Base-by-base conservation (phyloP, 106 monocot genomes). In the Triglochin maritima region DNA sequence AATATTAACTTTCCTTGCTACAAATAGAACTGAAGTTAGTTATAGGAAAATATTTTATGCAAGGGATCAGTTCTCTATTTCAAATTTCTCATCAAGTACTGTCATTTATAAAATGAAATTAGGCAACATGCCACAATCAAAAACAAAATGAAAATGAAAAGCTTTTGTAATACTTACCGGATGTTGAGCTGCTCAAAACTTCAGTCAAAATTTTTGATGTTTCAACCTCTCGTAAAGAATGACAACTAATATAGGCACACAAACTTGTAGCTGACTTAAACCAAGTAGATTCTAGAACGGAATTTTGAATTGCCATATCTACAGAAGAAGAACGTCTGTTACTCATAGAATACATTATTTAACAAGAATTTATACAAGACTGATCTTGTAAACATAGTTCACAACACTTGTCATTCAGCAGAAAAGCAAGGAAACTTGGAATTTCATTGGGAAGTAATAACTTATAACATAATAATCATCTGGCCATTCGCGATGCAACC, bases 161-260 rank as follows among this genome's bases (percentile, higher is more conserved):
- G 46, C 29, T 7, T 45, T 3, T 16, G 41, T 15, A 54, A 68
- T 74, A 55, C 69, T 66, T 81, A 83, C 83, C 80, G 76, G 66
- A 56, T 69, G 41, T 69, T 7, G 66, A n/a, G 17, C 50, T 44
- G n/a, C 46, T 77, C 54, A 95, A 57, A 69, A 80, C n/a, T 59
- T 96, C 85, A 17, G 86, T 73, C 57, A 96, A 13, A 72, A 96
- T 88, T 79, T 49, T 86, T 68, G 85, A 83, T 17, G 96, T 91
- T 73, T 91, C 96, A 73, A 91, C 96, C 76, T 96, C 96, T 9
- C 86, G 71, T 15, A 96, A 70, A 41, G 81, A 63, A 17, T 87
- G 71, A 71, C 87, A 88, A 65, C 96, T 96, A 61, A 96, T 78
- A 69, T 96, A 96, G 66, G 96, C 90, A 77, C 96, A 96, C 13